Evolutionary conservation across 164 flowering plant species (phyloP).

Genomic region (Dillenia suffruticosa): DNA sequence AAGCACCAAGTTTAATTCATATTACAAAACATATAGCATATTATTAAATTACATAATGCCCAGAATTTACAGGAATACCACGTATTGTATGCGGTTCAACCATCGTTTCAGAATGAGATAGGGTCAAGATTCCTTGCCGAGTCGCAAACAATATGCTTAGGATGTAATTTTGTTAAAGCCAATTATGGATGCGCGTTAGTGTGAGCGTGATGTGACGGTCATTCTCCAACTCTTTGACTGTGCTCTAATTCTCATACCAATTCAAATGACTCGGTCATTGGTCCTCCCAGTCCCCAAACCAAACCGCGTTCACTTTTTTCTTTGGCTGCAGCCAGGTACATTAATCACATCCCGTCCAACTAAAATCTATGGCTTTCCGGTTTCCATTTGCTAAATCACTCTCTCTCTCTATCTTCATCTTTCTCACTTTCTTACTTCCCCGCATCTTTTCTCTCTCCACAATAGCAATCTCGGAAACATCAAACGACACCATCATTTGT

Average conservation of each 20-base stretch:
- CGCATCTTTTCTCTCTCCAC: constrained; percentile 41
- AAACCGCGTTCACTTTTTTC: constrained; percentile 17
- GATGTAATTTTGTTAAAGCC: too few relatives aligned
- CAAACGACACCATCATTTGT: constrained; percentile 44
- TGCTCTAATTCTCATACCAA: neutral
- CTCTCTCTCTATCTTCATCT: neutral
- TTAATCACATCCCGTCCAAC: neutral
- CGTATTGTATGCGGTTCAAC: too few relatives aligned
- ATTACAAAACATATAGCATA: too few relatives aligned
- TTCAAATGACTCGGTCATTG: constrained; percentile 16
- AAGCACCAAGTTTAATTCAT: too few relatives aligned
- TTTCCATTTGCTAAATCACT: neutral
- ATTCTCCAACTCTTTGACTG: too few relatives aligned
- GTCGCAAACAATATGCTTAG: too few relatives aligned
- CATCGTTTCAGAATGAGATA: too few relatives aligned
- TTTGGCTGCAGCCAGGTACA: constrained; percentile 2
- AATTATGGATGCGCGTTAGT: too few relatives aligned
- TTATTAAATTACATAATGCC: too few relatives aligned
- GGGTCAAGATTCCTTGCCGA: too few relatives aligned
- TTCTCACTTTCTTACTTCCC: neutral
- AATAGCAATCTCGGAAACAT: constrained; percentile 45
- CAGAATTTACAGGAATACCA: too few relatives aligned
- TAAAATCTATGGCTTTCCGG: neutral
- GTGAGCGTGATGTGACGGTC: too few relatives aligned
- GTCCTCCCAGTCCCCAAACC: constrained; percentile 9